Base-by-base conservation (phyloP, 2,329 filamentous ascomycete species). In the Penicillium sp. region DNA sequence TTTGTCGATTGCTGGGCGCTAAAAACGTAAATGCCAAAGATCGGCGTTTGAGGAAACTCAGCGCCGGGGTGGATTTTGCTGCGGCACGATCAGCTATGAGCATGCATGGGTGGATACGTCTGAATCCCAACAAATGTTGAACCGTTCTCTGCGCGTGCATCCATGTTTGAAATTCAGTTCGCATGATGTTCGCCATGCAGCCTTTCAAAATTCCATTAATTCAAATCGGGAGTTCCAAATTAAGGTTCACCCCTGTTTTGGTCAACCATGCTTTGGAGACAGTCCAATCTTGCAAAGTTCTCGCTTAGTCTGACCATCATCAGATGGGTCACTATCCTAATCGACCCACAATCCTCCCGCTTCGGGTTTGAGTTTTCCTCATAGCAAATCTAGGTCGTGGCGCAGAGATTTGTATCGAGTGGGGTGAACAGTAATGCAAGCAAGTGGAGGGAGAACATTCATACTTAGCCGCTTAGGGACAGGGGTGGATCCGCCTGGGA, bases 401-500 rank as follows among this genome's bases (percentile, higher is more conserved):
- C 6, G 24, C 44, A 46, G 15, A 46, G 6, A 31, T 34, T 26
- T n/a, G 10, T 19, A 9, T 6, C 21, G 3, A 34, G 4, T 8
- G 17, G 13, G 17, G 7, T 22, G 8, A 12, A n/a, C 29, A 32
- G 15, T 10, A 39, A 24, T 6, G 1, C 21, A 19, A 31, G n/a
- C 19, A 28, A 29, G 28, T 45, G 42, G 34, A 32, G n/a, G n/a
- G 6, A 33, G 17, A 5, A 32, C 13, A n/a, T 19, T 6, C 29
- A 31, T 15, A 31, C 29, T 6, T 6, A 32, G 13, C 29, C 29
- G 13, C 29, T 32, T n/a, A 49, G 52, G 43, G 49, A 48, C 37
- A 47, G 46, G 51, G 15, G 39, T 43, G 56, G 55, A 57, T 57
- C 56, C 38, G 47, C 15, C 37, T 49, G 49, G 47, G 46, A 38